Conservation (phyloP, 2,329 filamentous ascomycete genomes). For the Neobulgaria alba region DNA sequence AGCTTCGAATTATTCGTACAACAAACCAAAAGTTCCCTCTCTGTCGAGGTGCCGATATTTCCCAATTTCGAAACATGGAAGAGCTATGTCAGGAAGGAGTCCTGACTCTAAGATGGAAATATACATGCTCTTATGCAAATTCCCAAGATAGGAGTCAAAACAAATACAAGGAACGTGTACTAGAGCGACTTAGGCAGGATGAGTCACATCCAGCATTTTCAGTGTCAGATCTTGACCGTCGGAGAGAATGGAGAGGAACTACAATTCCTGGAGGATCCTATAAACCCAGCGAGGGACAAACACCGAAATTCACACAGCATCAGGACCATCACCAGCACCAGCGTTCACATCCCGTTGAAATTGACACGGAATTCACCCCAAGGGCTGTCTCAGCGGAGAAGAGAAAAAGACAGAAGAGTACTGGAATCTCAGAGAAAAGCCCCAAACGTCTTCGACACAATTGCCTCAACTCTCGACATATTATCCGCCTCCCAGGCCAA, state of each 20-base stretch:
- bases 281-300: slow-evolving; percentile 19
- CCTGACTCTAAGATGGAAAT: slow-evolving; percentile 47
- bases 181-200: slow-evolving; percentile 14
- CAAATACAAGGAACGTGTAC: slow-evolving; percentile 12
- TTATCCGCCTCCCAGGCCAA: slow-evolving; percentile 29
- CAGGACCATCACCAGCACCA: not conserved
- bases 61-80: slow-evolving; percentile 16
- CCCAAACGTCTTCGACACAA: slow-evolving; percentile 5
- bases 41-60: slow-evolving; percentile 23
- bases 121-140: slow-evolving; percentile 21
- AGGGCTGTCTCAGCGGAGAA: not conserved
- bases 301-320: not conserved
- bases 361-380: not conserved
- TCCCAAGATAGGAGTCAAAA: slow-evolving; percentile 20
- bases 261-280: slow-evolving; percentile 34
- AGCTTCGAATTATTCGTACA: slow-evolving; percentile 36
- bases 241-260: slow-evolving; percentile 33
- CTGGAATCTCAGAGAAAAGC: not conserved
- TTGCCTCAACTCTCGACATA: slow-evolving; percentile 9
- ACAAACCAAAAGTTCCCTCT: slow-evolving; percentile 47
- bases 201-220: slow-evolving; percentile 11
- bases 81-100: slow-evolving; percentile 27
- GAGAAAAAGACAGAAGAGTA: not conserved
- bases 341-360: not conserved
- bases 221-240: slow-evolving; percentile 4